A percentile compares a stretch with the other conserved stretches of the same genome.
These are phyloP conservation scores for Fusarium sp. DNA, from an alignment of 2,329 filamentous ascomycete genomes.

Conservation along the genomic window DNA sequence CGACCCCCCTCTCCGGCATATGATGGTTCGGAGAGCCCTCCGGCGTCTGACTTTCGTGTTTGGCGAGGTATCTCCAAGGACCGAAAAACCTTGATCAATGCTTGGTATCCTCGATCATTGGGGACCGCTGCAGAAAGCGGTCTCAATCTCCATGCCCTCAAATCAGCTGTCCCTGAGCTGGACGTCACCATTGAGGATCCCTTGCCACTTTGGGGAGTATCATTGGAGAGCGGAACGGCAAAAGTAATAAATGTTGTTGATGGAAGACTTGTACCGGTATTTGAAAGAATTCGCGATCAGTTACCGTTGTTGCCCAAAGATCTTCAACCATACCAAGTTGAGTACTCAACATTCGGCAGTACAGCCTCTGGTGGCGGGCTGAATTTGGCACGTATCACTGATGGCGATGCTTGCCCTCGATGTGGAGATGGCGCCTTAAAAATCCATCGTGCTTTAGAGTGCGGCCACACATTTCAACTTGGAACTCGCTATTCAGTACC, in stretches of 20 bases:
- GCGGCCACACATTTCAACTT: conserved; percentile 95
- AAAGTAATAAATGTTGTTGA: conserved; percentile 50
- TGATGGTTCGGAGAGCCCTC: background rate
- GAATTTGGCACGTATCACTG: conserved; percentile 70
- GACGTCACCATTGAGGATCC: conserved; percentile 75
- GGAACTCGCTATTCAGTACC: conserved; percentile 87
- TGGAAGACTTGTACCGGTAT: conserved; percentile 41
- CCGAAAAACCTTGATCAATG: conserved; percentile 72
- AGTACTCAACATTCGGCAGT: conserved; percentile 41
- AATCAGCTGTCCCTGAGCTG: conserved; percentile 70
- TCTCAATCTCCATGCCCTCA: conserved; percentile 68
- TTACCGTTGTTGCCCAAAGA: conserved; percentile 41
- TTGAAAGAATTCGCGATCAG: conserved; percentile 34
- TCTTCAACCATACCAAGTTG: conserved; percentile 18
- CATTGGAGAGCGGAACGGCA: conserved; percentile 37
- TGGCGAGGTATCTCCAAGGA: conserved; percentile 76
- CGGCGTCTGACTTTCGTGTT: conserved; percentile 45
- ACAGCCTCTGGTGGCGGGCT: conserved; percentile 53
- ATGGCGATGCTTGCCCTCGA: conserved; percentile 77
- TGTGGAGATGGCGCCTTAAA: conserved; percentile 72
- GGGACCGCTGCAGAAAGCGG: conserved; percentile 43
- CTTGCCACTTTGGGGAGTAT: conserved; percentile 60
- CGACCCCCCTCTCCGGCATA: conserved; percentile 13
- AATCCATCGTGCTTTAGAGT: conserved; percentile 80
- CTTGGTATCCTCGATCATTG: conserved; percentile 66